Evolutionary conservation across 768 basidiomycete species (phyloP), one percentile per base, ranked within the genome.

Genomic region (Russula emetica): DNA sequence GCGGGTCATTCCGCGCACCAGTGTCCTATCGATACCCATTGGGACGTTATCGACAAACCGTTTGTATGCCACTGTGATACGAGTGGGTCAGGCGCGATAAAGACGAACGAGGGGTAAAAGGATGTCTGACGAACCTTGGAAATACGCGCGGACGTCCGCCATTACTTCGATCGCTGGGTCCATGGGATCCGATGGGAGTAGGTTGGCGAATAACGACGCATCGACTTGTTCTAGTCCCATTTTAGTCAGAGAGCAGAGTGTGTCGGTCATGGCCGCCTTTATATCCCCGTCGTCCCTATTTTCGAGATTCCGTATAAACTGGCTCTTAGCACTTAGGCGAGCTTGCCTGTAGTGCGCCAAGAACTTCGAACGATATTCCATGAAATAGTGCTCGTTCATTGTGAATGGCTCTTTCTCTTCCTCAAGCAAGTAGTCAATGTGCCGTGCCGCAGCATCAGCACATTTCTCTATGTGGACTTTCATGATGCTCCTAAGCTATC

Each of bases 121-220:
- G 53, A 36, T 45, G 32, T 40, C 51, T 34, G n/a, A 61, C 64
- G 14, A 68, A 88, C 88, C 88, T 81, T 88, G 84, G 70, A 89
- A 89, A 64, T 89, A 89, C 0, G 85, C 87, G 6, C 85, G 76
- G 4, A 88, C 85, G 54, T 85, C 81, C 0, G 86, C 85, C 87
- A 90, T 90, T 67, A 90, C 84, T 9, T 70, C 69, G 6, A 88
- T 66, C 0, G 84, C 84, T 0, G 80, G 76, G 44, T 83, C 83
- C 79, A 79, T 81, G 2, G 72, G 72, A 59, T 87, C 85, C 0
- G 75, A 58, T 0, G 81, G 79, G 10, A 85, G 74, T 0, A 88
- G 69, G 66, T 78, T 83, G 0, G 77, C 67, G 0, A 88, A 59
- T 56, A 82, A 80, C 2, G 72, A 73, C 0, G 76, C 69, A 32